Conservation (phyloP, 306 rosid species). For the Arachis stenosperma region DNA sequence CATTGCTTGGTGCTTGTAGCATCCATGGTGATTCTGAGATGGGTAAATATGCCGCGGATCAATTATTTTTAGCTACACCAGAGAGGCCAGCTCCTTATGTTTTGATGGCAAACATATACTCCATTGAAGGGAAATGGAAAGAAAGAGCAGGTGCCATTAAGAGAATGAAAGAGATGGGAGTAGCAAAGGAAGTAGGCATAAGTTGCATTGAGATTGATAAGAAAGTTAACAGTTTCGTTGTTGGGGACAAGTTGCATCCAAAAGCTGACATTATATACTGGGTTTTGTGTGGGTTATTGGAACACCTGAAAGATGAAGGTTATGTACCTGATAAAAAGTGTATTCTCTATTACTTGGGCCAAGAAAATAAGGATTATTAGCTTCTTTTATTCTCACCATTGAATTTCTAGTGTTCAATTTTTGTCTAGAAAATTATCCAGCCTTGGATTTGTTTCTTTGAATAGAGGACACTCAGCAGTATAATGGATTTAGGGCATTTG, state of each 20-base stretch:
- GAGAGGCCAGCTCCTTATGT: slow-evolving; percentile 67
- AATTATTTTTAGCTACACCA: slow-evolving; percentile 62
- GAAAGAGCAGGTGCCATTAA: slow-evolving; percentile 79
- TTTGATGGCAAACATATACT: slow-evolving; percentile 86
- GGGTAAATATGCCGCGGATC: slow-evolving; percentile 75
- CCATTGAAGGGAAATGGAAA: slow-evolving; percentile 82
- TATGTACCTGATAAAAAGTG: slow-evolving; percentile 71
- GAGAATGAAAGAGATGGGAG: slow-evolving; percentile 78
- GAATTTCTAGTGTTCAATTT: slow-evolving; percentile 16
- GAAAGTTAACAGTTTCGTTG: slow-evolving; percentile 78
- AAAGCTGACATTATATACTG: slow-evolving; percentile 60
- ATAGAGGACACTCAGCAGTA: neutral
- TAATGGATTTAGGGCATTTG: neutral
- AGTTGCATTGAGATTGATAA: slow-evolving; percentile 86
- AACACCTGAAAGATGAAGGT: slow-evolving; percentile 77
- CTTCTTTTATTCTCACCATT: slow-evolving; percentile 13
- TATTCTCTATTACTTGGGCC: slow-evolving; percentile 59
- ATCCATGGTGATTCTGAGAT: slow-evolving; percentile 69
- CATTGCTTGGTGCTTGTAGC: slow-evolving; percentile 91
- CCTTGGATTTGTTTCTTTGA: neutral
- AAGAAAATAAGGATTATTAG: slow-evolving; percentile 43
- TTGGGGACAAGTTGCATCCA: slow-evolving; percentile 72
- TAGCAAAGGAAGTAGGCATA: slow-evolving; percentile 74
- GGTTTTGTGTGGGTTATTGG: slow-evolving; percentile 55
- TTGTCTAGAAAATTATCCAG: slow-evolving; percentile 8